A percentile compares a stretch with the other conserved stretches of the same genome.
Conservation (phyloP, 1,284 basidiomycete genomes). For the Apiotrichum gracile region DNA sequence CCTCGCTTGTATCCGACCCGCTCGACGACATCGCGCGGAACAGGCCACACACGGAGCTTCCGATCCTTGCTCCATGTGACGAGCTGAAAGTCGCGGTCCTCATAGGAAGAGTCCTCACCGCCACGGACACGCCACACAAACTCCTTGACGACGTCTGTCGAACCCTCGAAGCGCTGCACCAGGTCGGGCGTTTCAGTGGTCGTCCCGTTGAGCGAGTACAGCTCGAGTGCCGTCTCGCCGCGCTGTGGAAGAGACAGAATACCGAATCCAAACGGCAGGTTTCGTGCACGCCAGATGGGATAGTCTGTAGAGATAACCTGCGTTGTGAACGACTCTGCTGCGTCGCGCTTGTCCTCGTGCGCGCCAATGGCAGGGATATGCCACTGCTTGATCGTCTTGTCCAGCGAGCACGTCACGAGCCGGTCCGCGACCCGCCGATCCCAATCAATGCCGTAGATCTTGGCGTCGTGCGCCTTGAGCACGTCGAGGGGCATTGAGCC, state of each 20-base stretch:
- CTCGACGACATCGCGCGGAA: constrained; percentile 57
- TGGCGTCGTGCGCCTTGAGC: constrained; percentile 72
- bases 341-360: constrained; percentile 15
- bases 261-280: constrained; percentile 87
- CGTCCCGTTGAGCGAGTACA: constrained; percentile 56
- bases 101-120: constrained; percentile 49
- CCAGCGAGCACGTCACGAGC: constrained; percentile 84
- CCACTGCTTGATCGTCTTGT: constrained; percentile 87
- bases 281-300: constrained; percentile 89
- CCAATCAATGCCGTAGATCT: constrained; percentile 97
- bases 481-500: constrained; percentile 73
- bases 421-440: constrained; percentile 65
- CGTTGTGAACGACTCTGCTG: constrained; percentile 39
- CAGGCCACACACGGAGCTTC: constrained; percentile 85
- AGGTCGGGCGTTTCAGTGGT: not conserved
- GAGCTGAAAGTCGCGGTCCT: constrained; percentile 75
- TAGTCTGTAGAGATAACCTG: constrained; percentile 68
- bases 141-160: constrained; percentile 91
- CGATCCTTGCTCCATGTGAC: constrained; percentile 97
- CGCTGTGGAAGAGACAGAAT: constrained; percentile 85
- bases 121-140: constrained; percentile 84
- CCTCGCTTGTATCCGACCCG: constrained; percentile 51
- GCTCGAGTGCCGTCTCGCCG: constrained; percentile 74
- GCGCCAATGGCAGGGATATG: constrained; percentile 47
- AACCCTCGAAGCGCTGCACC: constrained; percentile 77